Evolutionary conservation across 2,329 filamentous ascomycete species (phyloP), one percentile per base, ranked within the genome.

Genomic region (Pseudogymnoascus sp.): DNA sequence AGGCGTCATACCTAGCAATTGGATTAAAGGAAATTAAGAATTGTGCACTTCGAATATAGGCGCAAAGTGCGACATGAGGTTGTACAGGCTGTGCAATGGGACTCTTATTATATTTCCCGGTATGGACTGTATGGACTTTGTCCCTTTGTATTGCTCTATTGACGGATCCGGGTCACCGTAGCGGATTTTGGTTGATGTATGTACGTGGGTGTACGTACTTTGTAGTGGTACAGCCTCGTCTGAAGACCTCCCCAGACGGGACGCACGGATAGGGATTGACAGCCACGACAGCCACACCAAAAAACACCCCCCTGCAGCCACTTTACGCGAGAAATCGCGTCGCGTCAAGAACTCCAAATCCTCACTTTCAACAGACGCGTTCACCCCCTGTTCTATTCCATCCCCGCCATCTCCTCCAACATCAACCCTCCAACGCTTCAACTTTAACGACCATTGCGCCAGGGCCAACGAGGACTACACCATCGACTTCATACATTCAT

Each of bases 1-100:
- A 65, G 68, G 70, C 69, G 72, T 72, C 72, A 73, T 73, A 66
- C 67, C 70, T 67, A 65, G 66, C 14, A 56, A 56, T 56, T 56
- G 26, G 26, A 33, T 6, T 31, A n/a, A 19, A 19, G 26, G 19
- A 19, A 19, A 31, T 56, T 19, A 31, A 31, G 26, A 56, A 33
- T 56, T 56, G 26, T 31, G 14, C 46, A 56, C 46, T 56, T 56
- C 46, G 14, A 33, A 56, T 56, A 56, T 8, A 31, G 26, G 46
- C 26, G 8, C 19, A 33, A 11, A 56, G 46, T 33, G 46, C 46
- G 46, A 56, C 5, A 31, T 19, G 46, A 56, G 10, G 46, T 56
- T 56, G 46, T 56, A 31, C 16, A 56, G 26, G n/a, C 26, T 19
- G 46, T 56, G 28, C 26, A 56, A 56, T 56, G n/a, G n/a, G 26